Evolutionary conservation across 1,284 basidiomycete species (phyloP).

Genomic region (Boletus hoseneyae): DNA sequence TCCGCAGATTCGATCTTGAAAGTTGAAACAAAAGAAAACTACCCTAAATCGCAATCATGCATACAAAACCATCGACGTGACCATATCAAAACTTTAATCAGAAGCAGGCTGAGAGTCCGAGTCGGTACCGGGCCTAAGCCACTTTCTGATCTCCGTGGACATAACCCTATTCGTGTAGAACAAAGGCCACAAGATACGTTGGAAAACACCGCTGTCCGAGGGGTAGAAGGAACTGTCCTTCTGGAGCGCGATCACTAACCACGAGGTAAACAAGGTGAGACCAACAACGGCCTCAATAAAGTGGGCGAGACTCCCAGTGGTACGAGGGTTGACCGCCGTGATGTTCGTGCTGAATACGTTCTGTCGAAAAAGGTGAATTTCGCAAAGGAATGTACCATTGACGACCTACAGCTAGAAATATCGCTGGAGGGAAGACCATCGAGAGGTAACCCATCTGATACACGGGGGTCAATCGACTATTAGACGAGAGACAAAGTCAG

Average conservation of each 20-base stretch:
- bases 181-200: slow-evolving; percentile 20
- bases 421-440: slow-evolving; percentile 27
- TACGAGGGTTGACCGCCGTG: slow-evolving; percentile 9
- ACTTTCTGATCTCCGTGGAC: not conserved
- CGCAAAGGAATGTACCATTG: not conserved
- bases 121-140: not conserved
- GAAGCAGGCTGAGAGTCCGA: not conserved
- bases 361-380: slow-evolving; percentile 19
- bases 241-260: slow-evolving; percentile 17
- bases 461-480: not conserved
- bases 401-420: slow-evolving; percentile 36
- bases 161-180: slow-evolving; percentile 5
- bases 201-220: slow-evolving; percentile 1
- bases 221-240: slow-evolving; percentile 11
- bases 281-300: slow-evolving; percentile 13
- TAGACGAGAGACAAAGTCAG: not conserved
- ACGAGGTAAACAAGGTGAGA: slow-evolving; percentile 17
- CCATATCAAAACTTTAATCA: not conserved
- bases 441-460: slow-evolving; percentile 29
- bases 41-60: not conserved
- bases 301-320: slow-evolving; percentile 5
- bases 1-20: no score
- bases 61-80: not conserved
- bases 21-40: not conserved
- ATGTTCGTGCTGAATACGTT: slow-evolving; percentile 32